Evolutionary conservation across 306 rosid genomes (phyloP), one percentile per base, ranked within the genome.

Genomic region (Castanea sativa): DNA sequence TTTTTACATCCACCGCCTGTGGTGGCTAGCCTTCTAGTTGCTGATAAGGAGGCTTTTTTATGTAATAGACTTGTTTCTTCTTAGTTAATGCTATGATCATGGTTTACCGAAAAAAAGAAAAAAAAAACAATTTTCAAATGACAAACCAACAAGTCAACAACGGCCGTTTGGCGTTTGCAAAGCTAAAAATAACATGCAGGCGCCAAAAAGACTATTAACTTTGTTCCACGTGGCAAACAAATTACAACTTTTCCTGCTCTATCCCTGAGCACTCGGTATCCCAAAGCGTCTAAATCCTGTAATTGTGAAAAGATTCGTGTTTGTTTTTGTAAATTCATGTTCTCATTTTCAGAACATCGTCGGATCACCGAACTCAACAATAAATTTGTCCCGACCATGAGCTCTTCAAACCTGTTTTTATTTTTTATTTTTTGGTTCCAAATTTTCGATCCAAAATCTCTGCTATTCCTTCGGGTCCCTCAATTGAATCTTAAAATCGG

Each of bases 381-480:
- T 55, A 77, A 65, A 73, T 67, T 51, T 58, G 35, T 55, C 33
- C 61, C 45, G 63, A 77, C 29, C 45, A n/a, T 58, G 21, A 21
- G 82, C 55, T 58, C 69, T 21, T 21, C 12, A 59, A 59, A 59
- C 69, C 38, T 74, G 19, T 41, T 45, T 9, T 29, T 21, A 23
- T 0, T 23, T 23, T 23, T 23, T 23, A 23, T 45, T 56, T 70
- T 27, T 8, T 6, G 45, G 35, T 27, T 27, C 59, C 21, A 25
- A 21, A 35, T 69, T 30, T 25, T 52, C 77, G 15, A 74, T 70
- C 76, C 80, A 74, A 75, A 43, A 69, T 52, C 56, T 45, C 3
- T 41, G 18, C 71, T 55, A 51, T 83, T 78, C 74, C 38, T 1
- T 5, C 56, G 5, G 61, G 71, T 55, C 71, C 67, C 49, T 69